Conservation (phyloP, 257 asterid genomes). For the Ajuga chamaepitys region DNA sequence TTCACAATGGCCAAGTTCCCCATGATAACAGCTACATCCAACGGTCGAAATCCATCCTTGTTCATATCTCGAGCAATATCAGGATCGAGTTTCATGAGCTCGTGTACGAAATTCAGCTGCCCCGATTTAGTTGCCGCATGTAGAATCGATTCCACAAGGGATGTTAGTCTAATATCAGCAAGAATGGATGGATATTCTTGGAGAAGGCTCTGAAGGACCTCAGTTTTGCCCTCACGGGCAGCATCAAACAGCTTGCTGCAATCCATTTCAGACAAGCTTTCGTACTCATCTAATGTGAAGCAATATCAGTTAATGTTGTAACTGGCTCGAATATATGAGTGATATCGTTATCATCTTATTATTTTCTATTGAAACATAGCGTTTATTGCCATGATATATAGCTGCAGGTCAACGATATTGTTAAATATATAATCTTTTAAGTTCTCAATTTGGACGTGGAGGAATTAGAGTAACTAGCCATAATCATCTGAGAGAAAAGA, state of each 20-base stretch:
- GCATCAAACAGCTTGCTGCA: constrained; percentile 2
- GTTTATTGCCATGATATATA: no score
- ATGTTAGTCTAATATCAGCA: neutral
- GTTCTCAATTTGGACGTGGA: no score
- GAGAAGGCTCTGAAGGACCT: neutral
- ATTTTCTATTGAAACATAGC: no score
- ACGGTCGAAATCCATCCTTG: constrained; percentile 16
- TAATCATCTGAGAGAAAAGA: no score
- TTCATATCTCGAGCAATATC: constrained; percentile 8
- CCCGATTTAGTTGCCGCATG: neutral
- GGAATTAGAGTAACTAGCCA: no score
- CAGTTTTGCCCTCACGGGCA: constrained; percentile 6
- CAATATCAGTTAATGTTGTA: no score
- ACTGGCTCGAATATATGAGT: no score
- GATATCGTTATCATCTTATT: no score
- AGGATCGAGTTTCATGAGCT: constrained; percentile 15
- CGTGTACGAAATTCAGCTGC: constrained; percentile 10
- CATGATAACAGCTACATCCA: constrained; percentile 15
- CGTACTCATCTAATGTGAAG: no score
- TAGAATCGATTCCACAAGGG: constrained; percentile 9
- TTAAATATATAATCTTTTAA: no score
- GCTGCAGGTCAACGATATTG: no score
- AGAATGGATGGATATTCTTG: constrained; percentile 10
- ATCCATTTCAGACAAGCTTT: neutral
- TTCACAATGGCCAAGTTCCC: constrained; percentile 10